These are phyloP conservation scores for Rhytidhysteron rufulum DNA, from an alignment of 2,329 filamentous ascomycete genomes.

Conservation along the genomic window DNA sequence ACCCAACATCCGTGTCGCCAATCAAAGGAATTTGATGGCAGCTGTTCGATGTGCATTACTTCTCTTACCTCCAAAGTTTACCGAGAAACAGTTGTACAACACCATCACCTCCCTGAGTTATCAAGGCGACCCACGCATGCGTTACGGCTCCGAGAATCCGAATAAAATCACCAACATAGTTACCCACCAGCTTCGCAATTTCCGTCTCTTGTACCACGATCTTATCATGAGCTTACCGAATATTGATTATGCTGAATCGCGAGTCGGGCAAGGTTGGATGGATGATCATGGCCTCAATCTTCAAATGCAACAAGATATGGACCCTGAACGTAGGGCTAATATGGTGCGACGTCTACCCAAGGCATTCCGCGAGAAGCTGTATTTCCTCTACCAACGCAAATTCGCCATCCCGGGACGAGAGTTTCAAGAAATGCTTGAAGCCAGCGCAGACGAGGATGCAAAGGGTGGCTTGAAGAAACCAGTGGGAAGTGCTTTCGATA, in stretches of 20 bases:
- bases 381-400: constrained; percentile 92
- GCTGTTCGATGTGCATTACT: constrained; percentile 86
- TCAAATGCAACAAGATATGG: constrained; percentile 82
- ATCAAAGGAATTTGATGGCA: constrained; percentile 92
- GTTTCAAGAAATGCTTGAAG: constrained; percentile 79
- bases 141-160: constrained; percentile 82
- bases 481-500: constrained; percentile 81
- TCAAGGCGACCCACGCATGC: constrained; percentile 94
- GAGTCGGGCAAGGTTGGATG: constrained; percentile 59
- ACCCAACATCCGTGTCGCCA: constrained; percentile 84
- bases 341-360: constrained; percentile 92
- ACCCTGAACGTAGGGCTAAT: constrained; percentile 82
- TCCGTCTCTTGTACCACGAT: constrained; percentile 85
- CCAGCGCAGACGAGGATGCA: constrained; percentile 64
- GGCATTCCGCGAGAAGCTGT: constrained; percentile 81
- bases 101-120: constrained; percentile 93
- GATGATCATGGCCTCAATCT: constrained; percentile 57
- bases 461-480: constrained; percentile 63
- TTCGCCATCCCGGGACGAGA: constrained; percentile 79
- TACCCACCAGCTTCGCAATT: constrained; percentile 82
- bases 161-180: constrained; percentile 95
- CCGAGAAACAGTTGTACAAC: constrained; percentile 80
- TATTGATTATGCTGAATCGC: constrained; percentile 67
- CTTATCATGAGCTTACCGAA: constrained; percentile 89
- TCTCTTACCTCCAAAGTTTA: constrained; percentile 78